These are phyloP conservation scores for Metschnikowia baotianmanensis DNA, from an alignment of 805 yeast species.

Conservation along the genomic window DNA sequence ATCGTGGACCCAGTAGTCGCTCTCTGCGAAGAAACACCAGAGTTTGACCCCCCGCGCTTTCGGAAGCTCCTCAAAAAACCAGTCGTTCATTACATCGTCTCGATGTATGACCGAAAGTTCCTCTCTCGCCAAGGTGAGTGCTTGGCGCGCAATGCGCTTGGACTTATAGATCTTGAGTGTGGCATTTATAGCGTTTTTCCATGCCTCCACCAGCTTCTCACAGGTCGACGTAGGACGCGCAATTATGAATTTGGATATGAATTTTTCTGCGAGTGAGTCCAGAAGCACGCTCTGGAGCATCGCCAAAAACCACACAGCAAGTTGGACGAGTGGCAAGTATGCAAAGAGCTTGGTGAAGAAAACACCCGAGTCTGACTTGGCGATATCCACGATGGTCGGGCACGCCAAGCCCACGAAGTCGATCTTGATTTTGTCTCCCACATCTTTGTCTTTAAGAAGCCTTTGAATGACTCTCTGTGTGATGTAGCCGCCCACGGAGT, in stretches of 20 bases:
- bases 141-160: slow-evolving; percentile 49
- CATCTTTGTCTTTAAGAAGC: slow-evolving; percentile 23
- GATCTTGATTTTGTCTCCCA: slow-evolving; percentile 28
- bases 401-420: slow-evolving; percentile 59
- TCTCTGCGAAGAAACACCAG: slow-evolving; percentile 59
- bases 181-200: slow-evolving; percentile 41
- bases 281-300: slow-evolving; percentile 33
- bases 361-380: slow-evolving; percentile 38
- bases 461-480: slow-evolving; percentile 48
- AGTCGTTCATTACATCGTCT: slow-evolving; percentile 51
- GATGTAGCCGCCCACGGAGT: slow-evolving; percentile 70
- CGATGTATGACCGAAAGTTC: slow-evolving; percentile 54
- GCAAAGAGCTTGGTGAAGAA: slow-evolving; percentile 25
- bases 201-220: slow-evolving; percentile 20
- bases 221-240: slow-evolving; percentile 25
- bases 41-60: slow-evolving; percentile 26
- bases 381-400: slow-evolving; percentile 68
- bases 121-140: slow-evolving; percentile 54
- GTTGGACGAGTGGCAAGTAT: slow-evolving; percentile 29
- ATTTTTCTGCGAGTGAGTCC: slow-evolving; percentile 19
- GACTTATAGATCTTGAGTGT: slow-evolving; percentile 43
- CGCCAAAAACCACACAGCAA: slow-evolving; percentile 25
- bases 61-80: slow-evolving; percentile 35
- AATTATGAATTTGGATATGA: slow-evolving; percentile 24
- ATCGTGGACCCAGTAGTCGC: slow-evolving; percentile 66